A percentile compares a stretch with the other conserved stretches of the same genome.
Conservation (phyloP, 176 grass and related monocot species). For the Chloris gayana region DNA sequence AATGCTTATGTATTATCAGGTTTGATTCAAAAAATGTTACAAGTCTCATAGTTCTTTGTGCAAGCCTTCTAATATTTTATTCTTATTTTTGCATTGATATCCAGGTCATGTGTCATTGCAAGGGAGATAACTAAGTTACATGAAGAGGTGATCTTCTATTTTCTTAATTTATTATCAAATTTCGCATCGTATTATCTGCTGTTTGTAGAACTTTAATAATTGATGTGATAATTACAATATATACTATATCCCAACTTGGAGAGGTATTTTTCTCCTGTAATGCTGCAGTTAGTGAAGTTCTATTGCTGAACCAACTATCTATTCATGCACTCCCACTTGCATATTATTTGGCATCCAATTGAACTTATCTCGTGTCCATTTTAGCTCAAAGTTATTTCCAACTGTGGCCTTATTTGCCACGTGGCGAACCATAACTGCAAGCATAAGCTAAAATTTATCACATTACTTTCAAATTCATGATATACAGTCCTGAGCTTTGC, state of each 20-base stretch:
- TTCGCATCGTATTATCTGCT: background rate
- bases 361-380: background rate
- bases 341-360: background rate
- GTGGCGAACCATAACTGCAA: background rate
- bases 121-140: conserved; percentile 99
- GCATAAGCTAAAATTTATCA: conserved; percentile 10
- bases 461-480: conserved; percentile 7
- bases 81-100: conserved; percentile 26
- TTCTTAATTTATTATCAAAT: conserved; percentile 23
- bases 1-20: background rate
- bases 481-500: conserved; percentile 12
- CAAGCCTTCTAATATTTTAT: conserved; percentile 29
- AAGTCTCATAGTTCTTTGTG: conserved; percentile 13
- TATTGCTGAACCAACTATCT: background rate
- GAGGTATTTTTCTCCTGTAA: background rate
- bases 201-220: conserved; percentile 21
- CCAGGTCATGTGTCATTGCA: conserved; percentile 92
- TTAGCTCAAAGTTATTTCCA: too few relatives aligned
- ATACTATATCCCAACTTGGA: conserved; percentile 3
- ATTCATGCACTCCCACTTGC: background rate
- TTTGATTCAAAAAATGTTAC: conserved; percentile 5
- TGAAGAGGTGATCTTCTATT: conserved; percentile 75
- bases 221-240: background rate
- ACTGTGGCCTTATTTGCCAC: background rate
- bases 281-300: background rate